Evolutionary conservation across 441 rosid species (phyloP), one percentile per base, ranked within the genome.

Genomic region (Francoa sonchifolia): DNA sequence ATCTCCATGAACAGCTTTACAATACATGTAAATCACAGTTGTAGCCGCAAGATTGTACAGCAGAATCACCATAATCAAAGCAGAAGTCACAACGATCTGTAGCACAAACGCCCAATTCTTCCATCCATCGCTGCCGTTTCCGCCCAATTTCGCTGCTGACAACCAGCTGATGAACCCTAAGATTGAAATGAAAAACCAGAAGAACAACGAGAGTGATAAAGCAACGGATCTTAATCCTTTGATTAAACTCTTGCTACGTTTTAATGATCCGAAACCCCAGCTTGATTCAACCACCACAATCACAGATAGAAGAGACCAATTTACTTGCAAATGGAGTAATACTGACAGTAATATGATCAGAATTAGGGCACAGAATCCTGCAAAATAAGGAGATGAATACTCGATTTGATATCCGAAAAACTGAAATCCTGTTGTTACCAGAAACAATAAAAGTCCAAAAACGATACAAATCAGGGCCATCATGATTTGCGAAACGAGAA

Each of bases 1-100:
- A 65, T 88, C 86, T 1, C 92, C 88, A 7, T 68, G 68, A 6
- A 54, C 34, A 35, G 92, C 88, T 62, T 75, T 81, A 42, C 88
- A 76, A 42, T 73, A 62, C 72, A 79, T 77, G 41, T 78, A 81
- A 52, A 81, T 32, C 40, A 88, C 77, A 1, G 79, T 65, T 5
- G 8, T 52, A 0, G 81, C 67, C 0, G 88, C 83, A 5, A 71
- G 5, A 23, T 19, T 50, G 51, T 62, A 71, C 21, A 75, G 60
- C 33, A 26, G 31, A 25, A 70, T 4, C 29, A 52, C 0, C 48
- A 39, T 66, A 2, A 67, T 55, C 22, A 57, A 8, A 15, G 71
- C 42, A 8, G 84, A 67, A 19, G 67, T 42, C 8, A 20, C 23
- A 55, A 72, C 75, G 33, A 73, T 73, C 53, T 65, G 62, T 1